A percentile compares a stretch with the other conserved stretches of the same genome.
Evolutionary conservation across 192 early-diverging fungal species (phyloP).

Genomic region (Coemansia sp.): DNA sequence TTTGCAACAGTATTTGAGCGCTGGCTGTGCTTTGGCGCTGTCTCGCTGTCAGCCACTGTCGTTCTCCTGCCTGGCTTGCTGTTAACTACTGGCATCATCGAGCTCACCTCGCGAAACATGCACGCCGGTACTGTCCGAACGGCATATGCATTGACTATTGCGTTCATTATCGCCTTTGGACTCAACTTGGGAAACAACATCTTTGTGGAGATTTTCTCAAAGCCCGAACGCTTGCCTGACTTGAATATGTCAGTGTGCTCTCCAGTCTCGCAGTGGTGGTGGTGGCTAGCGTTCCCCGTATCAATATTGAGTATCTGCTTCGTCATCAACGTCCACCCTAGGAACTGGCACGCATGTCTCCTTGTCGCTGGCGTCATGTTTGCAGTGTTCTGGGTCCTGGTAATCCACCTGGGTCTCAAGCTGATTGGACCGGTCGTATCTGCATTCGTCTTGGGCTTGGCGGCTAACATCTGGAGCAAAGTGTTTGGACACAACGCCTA

Average conservation of each 20-base stretch:
- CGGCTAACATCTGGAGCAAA: slow-evolving; percentile 73
- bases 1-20: slow-evolving; percentile 57
- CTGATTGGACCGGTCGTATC: slow-evolving; percentile 64
- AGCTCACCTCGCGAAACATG: slow-evolving; percentile 82
- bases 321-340: slow-evolving; percentile 58
- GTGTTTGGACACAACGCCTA: slow-evolving; percentile 65
- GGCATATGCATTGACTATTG: slow-evolving; percentile 76
- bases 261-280: slow-evolving; percentile 50
- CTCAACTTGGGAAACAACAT: slow-evolving; percentile 63
- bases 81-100: slow-evolving; percentile 80
- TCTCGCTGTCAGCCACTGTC: slow-evolving; percentile 64
- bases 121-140: slow-evolving; percentile 83
- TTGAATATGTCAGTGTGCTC: slow-evolving; percentile 27
- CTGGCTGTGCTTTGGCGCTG: slow-evolving; percentile 64
- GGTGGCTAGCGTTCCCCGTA: slow-evolving; percentile 62
- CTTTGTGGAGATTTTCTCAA: slow-evolving; percentile 61
- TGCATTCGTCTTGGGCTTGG: slow-evolving; percentile 75
- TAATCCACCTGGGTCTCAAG: slow-evolving; percentile 56
- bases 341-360: slow-evolving; percentile 72
- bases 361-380: slow-evolving; percentile 68
- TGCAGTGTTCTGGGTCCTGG: slow-evolving; percentile 63
- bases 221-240: slow-evolving; percentile 17
- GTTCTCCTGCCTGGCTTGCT: slow-evolving; percentile 70
- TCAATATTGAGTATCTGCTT: slow-evolving; percentile 57
- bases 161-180: slow-evolving; percentile 75